Percentiles rank a stretch among this genome's conserved stretches.
Evolutionary conservation across 2,329 filamentous ascomycete species (phyloP).

Genomic region (Penicillium brasilianum): DNA sequence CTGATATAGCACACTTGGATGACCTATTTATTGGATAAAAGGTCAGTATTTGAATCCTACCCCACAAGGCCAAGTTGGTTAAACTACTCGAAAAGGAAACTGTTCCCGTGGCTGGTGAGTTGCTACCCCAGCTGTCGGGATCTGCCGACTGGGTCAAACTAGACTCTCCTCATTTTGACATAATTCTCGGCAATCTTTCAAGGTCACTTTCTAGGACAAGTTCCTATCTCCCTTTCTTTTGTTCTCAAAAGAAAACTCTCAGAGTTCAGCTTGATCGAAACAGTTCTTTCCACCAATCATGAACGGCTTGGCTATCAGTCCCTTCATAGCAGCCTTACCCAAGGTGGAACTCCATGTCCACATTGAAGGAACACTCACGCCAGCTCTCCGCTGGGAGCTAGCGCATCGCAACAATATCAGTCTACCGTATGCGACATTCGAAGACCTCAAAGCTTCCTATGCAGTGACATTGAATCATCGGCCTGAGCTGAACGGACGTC

Average conservation of each 20-base stretch:
- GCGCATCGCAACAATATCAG: constrained; percentile 46
- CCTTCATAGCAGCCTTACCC: constrained; percentile 46
- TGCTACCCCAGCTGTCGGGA: background rate
- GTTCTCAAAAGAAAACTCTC: background rate
- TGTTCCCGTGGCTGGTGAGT: background rate
- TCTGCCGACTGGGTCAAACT: background rate
- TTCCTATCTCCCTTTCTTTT: background rate
- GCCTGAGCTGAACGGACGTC: constrained; percentile 43
- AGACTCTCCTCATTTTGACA: background rate
- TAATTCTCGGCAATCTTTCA: background rate
- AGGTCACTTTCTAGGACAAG: background rate
- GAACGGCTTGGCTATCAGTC: constrained; percentile 28
- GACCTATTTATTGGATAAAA: background rate
- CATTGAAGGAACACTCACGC: constrained; percentile 54
- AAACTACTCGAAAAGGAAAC: background rate
- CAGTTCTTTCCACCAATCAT: constrained; percentile 9
- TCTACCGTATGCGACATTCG: constrained; percentile 38
- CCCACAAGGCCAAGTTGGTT: background rate
- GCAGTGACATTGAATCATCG: constrained; percentile 45
- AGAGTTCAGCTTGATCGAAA: background rate
- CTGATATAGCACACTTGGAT: background rate
- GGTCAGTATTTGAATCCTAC: background rate
- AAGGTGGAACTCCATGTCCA: constrained; percentile 56
- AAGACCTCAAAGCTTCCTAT: constrained; percentile 42
- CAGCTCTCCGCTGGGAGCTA: constrained; percentile 49